Percentiles rank a stretch among this genome's conserved stretches.
Conservation (phyloP, 768 basidiomycete species). For the Kondoa subrosea region DNA sequence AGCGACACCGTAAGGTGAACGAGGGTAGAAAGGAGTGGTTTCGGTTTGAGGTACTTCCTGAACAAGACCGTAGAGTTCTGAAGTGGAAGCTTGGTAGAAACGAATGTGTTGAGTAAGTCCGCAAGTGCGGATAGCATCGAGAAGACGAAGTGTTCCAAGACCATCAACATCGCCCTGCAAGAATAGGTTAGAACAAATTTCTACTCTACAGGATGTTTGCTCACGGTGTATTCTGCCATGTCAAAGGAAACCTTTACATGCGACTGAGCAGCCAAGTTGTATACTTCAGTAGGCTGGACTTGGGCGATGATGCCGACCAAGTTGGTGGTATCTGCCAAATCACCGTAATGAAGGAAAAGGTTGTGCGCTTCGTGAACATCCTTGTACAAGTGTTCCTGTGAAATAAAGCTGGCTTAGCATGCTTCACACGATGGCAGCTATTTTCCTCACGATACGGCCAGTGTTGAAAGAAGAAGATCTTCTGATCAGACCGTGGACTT, state of each 20-base stretch:
- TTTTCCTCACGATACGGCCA: conserved; percentile 79
- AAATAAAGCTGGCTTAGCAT: neutral
- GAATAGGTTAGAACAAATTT: neutral
- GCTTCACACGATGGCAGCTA: no score
- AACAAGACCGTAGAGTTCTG: conserved; percentile 50
- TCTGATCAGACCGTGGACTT: conserved; percentile 47
- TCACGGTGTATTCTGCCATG: conserved; percentile 86
- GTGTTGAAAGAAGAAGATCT: conserved; percentile 98
- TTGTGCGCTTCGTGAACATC: conserved; percentile 21
- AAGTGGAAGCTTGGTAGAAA: conserved; percentile 53
- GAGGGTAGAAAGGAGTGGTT: conserved; percentile 95
- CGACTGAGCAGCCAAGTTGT: conserved; percentile 93
- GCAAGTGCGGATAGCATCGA: conserved; percentile 89
- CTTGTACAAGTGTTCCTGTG: neutral
- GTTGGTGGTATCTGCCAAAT: conserved; percentile 89
- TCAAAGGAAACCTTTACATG: conserved; percentile 99
- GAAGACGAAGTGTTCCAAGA: conserved; percentile 79
- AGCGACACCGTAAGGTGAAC: conserved; percentile 86
- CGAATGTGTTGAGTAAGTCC: conserved; percentile 81
- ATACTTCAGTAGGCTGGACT: conserved; percentile 87
- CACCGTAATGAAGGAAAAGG: conserved; percentile 33
- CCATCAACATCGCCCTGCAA: conserved; percentile 72
- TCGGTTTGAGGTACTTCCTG: conserved; percentile 89
- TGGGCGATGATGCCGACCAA: conserved; percentile 90
- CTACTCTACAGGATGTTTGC: conserved; percentile 6